phyloP scores from a whole-genome alignment of 495 filamentous ascomycete species.

The Bacidia rubella region DNA sequence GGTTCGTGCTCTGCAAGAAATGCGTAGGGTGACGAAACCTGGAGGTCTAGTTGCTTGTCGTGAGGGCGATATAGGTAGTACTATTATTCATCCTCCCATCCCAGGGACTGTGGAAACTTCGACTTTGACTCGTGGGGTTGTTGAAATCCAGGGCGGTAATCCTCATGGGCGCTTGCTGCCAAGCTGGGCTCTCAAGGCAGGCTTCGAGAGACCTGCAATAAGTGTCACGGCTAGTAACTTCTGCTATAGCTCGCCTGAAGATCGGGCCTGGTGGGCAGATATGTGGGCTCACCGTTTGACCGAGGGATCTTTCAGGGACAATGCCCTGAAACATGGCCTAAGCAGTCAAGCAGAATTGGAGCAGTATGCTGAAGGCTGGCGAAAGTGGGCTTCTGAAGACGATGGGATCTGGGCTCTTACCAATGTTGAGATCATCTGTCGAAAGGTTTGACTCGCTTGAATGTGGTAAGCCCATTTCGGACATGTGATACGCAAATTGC shows the following conservation, averaged over 20 bases:
- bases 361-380: slow-evolving; percentile 28
- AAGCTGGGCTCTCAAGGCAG: slow-evolving; percentile 37
- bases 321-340: slow-evolving; percentile 25
- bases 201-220: slow-evolving; percentile 26
- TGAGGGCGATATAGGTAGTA: slow-evolving; percentile 31
- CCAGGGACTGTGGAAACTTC: slow-evolving; percentile 29
- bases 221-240: slow-evolving; percentile 28
- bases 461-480: no score
- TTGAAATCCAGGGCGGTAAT: slow-evolving; percentile 30
- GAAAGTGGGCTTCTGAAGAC: slow-evolving; percentile 30
- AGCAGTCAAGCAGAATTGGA: slow-evolving; percentile 32
- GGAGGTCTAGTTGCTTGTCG: slow-evolving; percentile 41
- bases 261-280: slow-evolving; percentile 32
- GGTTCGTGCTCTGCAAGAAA: slow-evolving; percentile 31
- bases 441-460: slow-evolving; percentile 6
- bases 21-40: slow-evolving; percentile 34
- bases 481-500: no score
- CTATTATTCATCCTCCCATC: slow-evolving; percentile 34
- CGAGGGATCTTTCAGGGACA: slow-evolving; percentile 27
- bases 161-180: slow-evolving; percentile 38
- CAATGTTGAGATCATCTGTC: slow-evolving; percentile 41
- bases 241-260: slow-evolving; percentile 33
- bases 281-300: slow-evolving; percentile 32
- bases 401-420: slow-evolving; percentile 40
- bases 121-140: slow-evolving; percentile 27